Base-by-base conservation (phyloP, 108 stramenopile genomes). In the Fragilariopsis cylindrus region DNA sequence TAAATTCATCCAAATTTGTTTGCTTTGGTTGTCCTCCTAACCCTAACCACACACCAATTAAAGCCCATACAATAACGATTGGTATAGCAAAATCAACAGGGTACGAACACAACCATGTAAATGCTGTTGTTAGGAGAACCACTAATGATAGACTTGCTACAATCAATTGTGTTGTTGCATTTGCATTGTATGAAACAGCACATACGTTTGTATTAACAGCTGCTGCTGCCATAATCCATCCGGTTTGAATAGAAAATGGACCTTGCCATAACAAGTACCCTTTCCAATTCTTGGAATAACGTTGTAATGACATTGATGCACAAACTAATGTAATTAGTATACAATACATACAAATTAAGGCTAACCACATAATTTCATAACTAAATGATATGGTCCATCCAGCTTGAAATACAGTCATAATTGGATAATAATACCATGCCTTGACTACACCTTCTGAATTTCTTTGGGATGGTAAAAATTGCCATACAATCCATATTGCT, bases 211-310 rank as follows among this genome's bases (percentile, higher is more conserved):
- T 75, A 77, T 91, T 91, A 12, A 93, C 64, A 21, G 76, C 77
- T 3, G 82, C 72, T 3, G 92, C 92, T 1, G 92, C 92, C 21
- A 85, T 81, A 65, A 93, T 91, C 92, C 92, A 93, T 9, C 92
- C 92, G 9, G 60, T 62, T 65, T 93, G 92, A 19, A 90, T 69
- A 4, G 77, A 67, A 79, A 93, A 91, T 7, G 90, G 90, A 64
- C 89, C 87, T 64, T 86, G 74, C 57, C 85, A 69, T 0, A 89
- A 19, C 77, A 86, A 85, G 60, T 84, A 86, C 58, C 82, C 83
- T 58, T 43, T 48, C 18, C 81, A 30, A 12, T 54, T 57, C 41
- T 71, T 69, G 4, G 68, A 16, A 42, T 57, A 75, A 12, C 13
- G 55, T n/a, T 55, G 57, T 8, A 68, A 44, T 7, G 45, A 48